Evolutionary conservation across 805 yeast genomes (phyloP).

Genomic region (Saccharomycopsis capsularis): DNA sequence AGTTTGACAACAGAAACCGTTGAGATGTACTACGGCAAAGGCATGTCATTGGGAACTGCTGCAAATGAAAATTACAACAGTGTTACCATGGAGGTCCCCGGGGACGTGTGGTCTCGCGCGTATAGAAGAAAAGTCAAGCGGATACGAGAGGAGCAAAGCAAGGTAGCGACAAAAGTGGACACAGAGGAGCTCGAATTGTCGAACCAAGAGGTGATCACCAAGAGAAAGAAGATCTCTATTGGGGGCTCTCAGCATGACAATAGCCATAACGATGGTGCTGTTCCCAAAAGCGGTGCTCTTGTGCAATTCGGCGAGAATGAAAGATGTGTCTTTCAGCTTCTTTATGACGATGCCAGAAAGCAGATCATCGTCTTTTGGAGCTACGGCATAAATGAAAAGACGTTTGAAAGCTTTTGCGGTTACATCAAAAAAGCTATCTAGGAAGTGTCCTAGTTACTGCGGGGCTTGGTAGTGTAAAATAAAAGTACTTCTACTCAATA

Average conservation of each 20-base stretch:
- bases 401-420: slow-evolving; percentile 21
- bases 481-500: too few relatives aligned
- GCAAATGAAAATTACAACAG: too few relatives aligned
- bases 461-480: too few relatives aligned
- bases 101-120: slow-evolving; percentile 21
- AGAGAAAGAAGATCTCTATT: slow-evolving; percentile 3
- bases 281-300: not conserved
- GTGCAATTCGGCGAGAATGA: not conserved
- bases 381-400: slow-evolving; percentile 10
- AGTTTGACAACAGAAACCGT: not conserved
- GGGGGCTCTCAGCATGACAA: not conserved
- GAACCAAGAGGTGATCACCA: not conserved
- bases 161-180: not conserved
- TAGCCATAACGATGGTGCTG: not conserved
- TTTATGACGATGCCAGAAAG: not conserved
- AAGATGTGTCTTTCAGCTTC: not conserved
- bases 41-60: too few relatives aligned
- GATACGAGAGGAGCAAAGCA: not conserved
- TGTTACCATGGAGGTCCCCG: slow-evolving; percentile 8
- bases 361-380: slow-evolving; percentile 17
- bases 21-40: too few relatives aligned
- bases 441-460: too few relatives aligned
- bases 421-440: slow-evolving; percentile 5
- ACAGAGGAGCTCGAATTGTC: too few relatives aligned
- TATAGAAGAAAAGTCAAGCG: slow-evolving; percentile 13